Conservation (phyloP, 768 basidiomycete genomes). For the Leccinellum luteum region DNA sequence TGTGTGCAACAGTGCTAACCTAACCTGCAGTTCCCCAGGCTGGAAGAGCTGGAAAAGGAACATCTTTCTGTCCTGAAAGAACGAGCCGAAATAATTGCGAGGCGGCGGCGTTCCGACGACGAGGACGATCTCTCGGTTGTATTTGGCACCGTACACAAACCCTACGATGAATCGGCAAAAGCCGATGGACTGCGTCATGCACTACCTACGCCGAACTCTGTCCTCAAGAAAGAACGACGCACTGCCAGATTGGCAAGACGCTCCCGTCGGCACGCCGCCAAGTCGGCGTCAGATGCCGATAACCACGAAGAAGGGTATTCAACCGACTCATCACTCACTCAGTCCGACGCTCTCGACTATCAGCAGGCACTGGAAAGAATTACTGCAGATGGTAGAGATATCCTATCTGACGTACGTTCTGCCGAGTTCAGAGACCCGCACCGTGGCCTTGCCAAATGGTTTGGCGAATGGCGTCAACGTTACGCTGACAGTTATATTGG, state of each 20-base stretch:
- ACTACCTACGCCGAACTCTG: slow-evolving; percentile 45
- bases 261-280: slow-evolving; percentile 37
- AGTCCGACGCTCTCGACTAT: slow-evolving; percentile 71
- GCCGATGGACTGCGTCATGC: slow-evolving; percentile 63
- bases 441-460: slow-evolving; percentile 64
- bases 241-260: slow-evolving; percentile 59
- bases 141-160: slow-evolving; percentile 50
- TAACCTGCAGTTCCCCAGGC: slow-evolving; percentile 58
- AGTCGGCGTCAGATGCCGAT: slow-evolving; percentile 26
- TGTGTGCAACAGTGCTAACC: neutral
- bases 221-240: slow-evolving; percentile 53
- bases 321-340: slow-evolving; percentile 73
- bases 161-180: slow-evolving; percentile 39
- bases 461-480: slow-evolving; percentile 69
- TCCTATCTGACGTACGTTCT: slow-evolving; percentile 80
- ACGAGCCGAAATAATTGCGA: slow-evolving; percentile 62
- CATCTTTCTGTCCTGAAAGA: slow-evolving; percentile 72
- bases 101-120: slow-evolving; percentile 72
- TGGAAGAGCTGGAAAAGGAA: slow-evolving; percentile 79
- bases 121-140: slow-evolving; percentile 75
- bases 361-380: slow-evolving; percentile 57
- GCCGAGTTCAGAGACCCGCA: slow-evolving; percentile 82
- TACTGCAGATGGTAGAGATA: slow-evolving; percentile 44
- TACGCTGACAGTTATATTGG: slow-evolving; percentile 81
- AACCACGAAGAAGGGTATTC: slow-evolving; percentile 75